Evolutionary conservation across 345 rosid genomes (phyloP).

Genomic region (Brassica juncea): DNA sequence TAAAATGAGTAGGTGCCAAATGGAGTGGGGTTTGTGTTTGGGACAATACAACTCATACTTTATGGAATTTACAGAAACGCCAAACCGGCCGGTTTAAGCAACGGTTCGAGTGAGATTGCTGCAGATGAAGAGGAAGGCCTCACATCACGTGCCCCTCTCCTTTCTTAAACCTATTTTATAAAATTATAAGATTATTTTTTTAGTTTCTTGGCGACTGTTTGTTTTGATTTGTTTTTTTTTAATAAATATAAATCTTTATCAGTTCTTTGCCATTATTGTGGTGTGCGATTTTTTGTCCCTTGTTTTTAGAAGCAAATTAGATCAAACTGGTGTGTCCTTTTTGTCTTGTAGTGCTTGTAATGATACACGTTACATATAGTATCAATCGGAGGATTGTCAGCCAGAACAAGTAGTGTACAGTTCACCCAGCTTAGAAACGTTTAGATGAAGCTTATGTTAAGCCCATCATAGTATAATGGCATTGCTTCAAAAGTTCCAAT

Average conservation of each 20-base stretch:
- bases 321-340: neutral
- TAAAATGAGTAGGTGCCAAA: constrained; percentile 57
- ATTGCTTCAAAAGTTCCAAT: neutral
- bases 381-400: neutral
- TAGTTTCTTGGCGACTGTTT: neutral
- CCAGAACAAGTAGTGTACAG: neutral
- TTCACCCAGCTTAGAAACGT: neutral
- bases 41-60: constrained; percentile 59
- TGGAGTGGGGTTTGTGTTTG: constrained; percentile 64
- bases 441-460: neutral
- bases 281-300: constrained; percentile 2
- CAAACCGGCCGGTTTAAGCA: constrained; percentile 39
- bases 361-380: neutral
- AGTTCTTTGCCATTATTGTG: neutral
- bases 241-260: neutral
- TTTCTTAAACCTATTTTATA: constrained; percentile 21
- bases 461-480: neutral
- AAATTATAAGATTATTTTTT: neutral
- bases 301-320: neutral
- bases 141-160: constrained; percentile 34
- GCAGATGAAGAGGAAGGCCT: constrained; percentile 36
- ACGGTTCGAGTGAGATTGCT: neutral
- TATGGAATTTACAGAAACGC: constrained; percentile 58
- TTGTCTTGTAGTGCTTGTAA: neutral
- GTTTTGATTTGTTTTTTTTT: neutral